Base-by-base conservation (phyloP, 306 rosid species). In the Pterocarpus santalinus region DNA sequence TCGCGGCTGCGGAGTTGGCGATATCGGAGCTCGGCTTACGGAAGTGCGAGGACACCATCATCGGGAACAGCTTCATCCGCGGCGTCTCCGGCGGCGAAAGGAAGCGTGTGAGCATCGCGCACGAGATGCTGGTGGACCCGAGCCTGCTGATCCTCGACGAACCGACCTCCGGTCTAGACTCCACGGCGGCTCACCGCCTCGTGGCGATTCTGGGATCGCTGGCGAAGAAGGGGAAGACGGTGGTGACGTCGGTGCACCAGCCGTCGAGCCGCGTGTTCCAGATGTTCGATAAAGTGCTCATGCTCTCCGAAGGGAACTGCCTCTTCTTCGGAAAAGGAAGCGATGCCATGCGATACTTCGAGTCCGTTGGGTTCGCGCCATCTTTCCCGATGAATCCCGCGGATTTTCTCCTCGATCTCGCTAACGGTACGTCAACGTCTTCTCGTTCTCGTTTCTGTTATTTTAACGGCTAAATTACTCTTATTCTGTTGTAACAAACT, bases 81-180 rank as follows among this genome's bases (percentile, higher is more conserved):
- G 98, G 98, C 0, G 91, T 94, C 0, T 94, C 98, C 1, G 98
- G 98, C 0, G 98, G 98, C 10, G 98, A 94, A 73, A 9, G 97
- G 66, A 94, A 94, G 81, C 79, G 98, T 8, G 98, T 94, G 71
- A 90, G 98, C 69, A 91, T 94, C 56, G 98, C 86, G 1, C 96
- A 91, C 72, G 98, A 94, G 92, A 87, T 94, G 94, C 78, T 94
- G 53, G 72, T 92, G 34, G 91, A 91, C 28, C 98, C 98, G 1
- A 89, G 91, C 33, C 55, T 92, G 55, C 69, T 94, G 79, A 76
- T 94, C 0, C 78, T 94, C 33, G 98, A 94, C 70, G 98, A 94
- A 51, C 98, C 98, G 2, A 94, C 98, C 2, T 94, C 98, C 7
- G 98, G 98, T 0, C 30, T 94, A 43, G 98, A 94, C 86, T 92